Conservation (phyloP, 2,329 filamentous ascomycete genomes). For the Ophiostoma fasciatum region DNA sequence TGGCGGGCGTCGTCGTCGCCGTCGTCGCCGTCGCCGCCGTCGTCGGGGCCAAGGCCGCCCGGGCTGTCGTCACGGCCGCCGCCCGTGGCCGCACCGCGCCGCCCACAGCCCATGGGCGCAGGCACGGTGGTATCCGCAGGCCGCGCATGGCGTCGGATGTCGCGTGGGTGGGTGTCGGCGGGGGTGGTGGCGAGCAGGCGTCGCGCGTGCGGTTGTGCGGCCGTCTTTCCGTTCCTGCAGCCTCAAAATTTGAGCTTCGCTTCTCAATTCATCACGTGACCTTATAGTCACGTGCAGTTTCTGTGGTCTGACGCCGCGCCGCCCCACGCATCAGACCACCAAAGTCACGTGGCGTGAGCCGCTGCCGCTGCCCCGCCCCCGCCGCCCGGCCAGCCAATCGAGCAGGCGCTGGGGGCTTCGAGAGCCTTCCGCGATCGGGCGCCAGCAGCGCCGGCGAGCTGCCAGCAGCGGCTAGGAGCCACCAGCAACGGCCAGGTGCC, state of each 20-base stretch:
- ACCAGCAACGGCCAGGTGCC: neutral
- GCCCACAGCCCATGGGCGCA: constrained; percentile 24
- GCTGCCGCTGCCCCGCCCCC: neutral
- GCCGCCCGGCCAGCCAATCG: neutral
- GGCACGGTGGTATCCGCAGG: constrained; percentile 6
- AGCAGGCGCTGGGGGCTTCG: constrained; percentile 6
- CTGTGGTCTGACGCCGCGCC: no score
- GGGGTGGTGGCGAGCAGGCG: no score
- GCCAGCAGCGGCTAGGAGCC: constrained; percentile 2
- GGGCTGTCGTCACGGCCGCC: neutral
- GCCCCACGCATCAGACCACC: no score
- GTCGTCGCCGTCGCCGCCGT: neutral
- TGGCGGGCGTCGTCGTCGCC: no score
- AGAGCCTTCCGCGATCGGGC: constrained; percentile 8
- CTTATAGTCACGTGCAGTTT: no score
- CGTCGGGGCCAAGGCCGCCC: constrained; percentile 13
- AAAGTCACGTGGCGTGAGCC: no score
- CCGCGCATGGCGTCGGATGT: constrained; percentile 13
- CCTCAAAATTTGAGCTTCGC: no score
- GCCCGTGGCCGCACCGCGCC: constrained; percentile 11
- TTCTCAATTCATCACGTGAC: no score
- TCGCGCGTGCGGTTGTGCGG: no score
- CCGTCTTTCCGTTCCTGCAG: no score
- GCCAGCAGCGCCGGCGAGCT: neutral
- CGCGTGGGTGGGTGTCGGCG: no score